Evolutionary conservation across 495 filamentous ascomycete species (phyloP).

Genomic region (Aspergillus saccharolyticus): DNA sequence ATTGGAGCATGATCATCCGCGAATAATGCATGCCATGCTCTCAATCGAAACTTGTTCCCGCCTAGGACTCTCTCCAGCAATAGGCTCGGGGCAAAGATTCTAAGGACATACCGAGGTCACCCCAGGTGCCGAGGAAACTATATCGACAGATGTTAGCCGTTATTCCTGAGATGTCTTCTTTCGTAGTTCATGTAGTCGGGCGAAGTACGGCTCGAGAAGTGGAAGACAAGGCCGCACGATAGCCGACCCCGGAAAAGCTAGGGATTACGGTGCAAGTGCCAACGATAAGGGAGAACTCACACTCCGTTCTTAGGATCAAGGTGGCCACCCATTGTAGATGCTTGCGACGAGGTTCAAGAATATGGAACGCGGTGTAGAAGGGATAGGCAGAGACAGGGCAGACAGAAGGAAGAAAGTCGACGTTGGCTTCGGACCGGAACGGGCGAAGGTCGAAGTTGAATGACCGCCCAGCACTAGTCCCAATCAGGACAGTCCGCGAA

Average conservation of each 20-base stretch:
- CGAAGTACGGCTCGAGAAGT: neutral
- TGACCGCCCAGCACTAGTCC: conserved; percentile 33
- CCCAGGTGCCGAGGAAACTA: conserved; percentile 85
- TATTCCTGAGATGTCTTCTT: neutral
- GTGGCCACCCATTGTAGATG: conserved; percentile 62
- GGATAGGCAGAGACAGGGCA: conserved; percentile 21
- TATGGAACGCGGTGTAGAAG: conserved; percentile 21
- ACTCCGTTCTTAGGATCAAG: conserved; percentile 61
- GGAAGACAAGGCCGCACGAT: conserved; percentile 7
- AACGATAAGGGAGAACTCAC: conserved; percentile 50
- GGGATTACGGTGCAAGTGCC: neutral
- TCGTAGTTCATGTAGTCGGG: neutral
- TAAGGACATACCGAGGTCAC: conserved; percentile 66
- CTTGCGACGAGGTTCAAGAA: conserved; percentile 19
- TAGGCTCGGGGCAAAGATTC: conserved; percentile 6
- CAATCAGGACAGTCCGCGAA: conserved; percentile 39
- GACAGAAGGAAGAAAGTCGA: conserved; percentile 25
- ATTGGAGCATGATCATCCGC: neutral
- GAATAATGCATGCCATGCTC: neutral
- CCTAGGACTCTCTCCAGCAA: neutral
- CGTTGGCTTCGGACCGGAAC: conserved; percentile 23
- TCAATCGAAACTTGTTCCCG: neutral
- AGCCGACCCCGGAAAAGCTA: conserved; percentile 6
- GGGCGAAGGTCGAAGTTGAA: conserved; percentile 31
- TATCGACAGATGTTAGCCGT: conserved; percentile 26